Percentiles rank a stretch among this genome's conserved stretches.
Evolutionary conservation across 2,329 filamentous ascomycete species (phyloP).

Genomic region (Diaporthe sp.): DNA sequence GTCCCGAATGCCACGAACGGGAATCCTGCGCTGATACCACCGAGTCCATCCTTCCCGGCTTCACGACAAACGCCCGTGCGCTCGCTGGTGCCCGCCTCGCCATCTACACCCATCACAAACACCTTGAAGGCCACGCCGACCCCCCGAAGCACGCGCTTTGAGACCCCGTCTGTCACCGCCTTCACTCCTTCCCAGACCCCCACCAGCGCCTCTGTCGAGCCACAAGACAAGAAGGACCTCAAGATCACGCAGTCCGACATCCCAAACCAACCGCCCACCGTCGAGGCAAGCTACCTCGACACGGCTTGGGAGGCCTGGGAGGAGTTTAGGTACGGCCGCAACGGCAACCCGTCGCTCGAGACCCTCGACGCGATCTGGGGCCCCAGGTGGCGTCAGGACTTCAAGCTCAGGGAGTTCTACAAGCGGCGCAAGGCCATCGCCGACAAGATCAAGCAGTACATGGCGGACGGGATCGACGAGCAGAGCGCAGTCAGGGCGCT

Average conservation of each 20-base stretch:
- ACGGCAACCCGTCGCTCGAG: conserved; percentile 54
- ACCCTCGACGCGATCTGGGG: conserved; percentile 52
- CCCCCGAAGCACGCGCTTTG: conserved; percentile 17
- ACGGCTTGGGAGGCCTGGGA: conserved; percentile 55
- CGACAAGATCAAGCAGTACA: conserved; percentile 55
- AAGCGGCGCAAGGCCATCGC: conserved; percentile 55
- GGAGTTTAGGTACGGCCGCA: conserved; percentile 53
- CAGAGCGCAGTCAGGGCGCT: conserved; percentile 52
- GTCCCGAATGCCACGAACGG: background rate
- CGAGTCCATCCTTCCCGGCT: background rate
- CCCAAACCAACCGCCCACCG: conserved; percentile 49
- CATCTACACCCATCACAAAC: conserved; percentile 3
- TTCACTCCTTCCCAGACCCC: conserved; percentile 1
- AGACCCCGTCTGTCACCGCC: background rate
- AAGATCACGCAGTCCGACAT: conserved; percentile 32
- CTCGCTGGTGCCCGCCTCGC: background rate
- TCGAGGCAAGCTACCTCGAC: conserved; percentile 51
- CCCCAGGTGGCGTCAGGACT: conserved; percentile 54
- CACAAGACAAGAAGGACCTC: conserved; percentile 30
- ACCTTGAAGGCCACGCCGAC: background rate
- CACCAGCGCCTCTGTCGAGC: background rate
- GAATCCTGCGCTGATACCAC: background rate
- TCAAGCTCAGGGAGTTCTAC: conserved; percentile 54
- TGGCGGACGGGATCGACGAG: conserved; percentile 53
- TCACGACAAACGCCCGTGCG: conserved; percentile 5